Conservation (phyloP, 23 red algal genomes). For the Gracilaria caudata region DNA sequence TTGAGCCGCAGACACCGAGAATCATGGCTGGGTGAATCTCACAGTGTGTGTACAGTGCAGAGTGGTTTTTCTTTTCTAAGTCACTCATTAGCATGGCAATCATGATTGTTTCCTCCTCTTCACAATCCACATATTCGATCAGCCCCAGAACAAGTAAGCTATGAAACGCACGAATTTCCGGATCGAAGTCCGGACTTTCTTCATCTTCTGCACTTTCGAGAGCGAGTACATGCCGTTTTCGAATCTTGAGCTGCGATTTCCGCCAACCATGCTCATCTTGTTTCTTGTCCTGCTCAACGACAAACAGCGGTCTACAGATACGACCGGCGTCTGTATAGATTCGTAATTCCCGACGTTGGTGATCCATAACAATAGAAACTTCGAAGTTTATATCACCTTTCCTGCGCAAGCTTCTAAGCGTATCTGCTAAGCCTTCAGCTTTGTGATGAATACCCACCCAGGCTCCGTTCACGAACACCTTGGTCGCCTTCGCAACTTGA, state of each 20-base stretch:
- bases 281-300: conserved; percentile 64
- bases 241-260: conserved; percentile 66
- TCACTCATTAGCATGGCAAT: conserved; percentile 94
- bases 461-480: conserved; percentile 98
- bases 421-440: conserved; percentile 67
- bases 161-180: conserved; percentile 59
- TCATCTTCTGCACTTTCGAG: conserved; percentile 47
- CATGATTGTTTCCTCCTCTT: conserved; percentile 99
- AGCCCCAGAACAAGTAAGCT: conserved; percentile 70
- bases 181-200: conserved; percentile 32
- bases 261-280: conserved; percentile 37
- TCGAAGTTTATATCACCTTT: conserved; percentile 87
- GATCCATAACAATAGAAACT: conserved; percentile 96
- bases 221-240: conserved; percentile 68
- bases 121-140: conserved; percentile 95
- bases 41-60: conserved; percentile 92
- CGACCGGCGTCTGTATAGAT: conserved; percentile 96
- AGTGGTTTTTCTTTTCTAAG: conserved; percentile 70
- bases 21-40: conserved; percentile 99
- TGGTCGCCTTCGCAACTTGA: conserved; percentile 69
- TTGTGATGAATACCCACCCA: conserved; percentile 96
- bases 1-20: conserved; percentile 98
- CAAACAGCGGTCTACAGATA: conserved; percentile 91
- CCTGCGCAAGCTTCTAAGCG: conserved; percentile 75
- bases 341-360: conserved; percentile 83